A percentile compares a stretch with the other conserved stretches of the same genome.
phyloP scores from a whole-genome alignment of 2,329 filamentous ascomycete species.

The Cryoendolithus antarcticus region DNA sequence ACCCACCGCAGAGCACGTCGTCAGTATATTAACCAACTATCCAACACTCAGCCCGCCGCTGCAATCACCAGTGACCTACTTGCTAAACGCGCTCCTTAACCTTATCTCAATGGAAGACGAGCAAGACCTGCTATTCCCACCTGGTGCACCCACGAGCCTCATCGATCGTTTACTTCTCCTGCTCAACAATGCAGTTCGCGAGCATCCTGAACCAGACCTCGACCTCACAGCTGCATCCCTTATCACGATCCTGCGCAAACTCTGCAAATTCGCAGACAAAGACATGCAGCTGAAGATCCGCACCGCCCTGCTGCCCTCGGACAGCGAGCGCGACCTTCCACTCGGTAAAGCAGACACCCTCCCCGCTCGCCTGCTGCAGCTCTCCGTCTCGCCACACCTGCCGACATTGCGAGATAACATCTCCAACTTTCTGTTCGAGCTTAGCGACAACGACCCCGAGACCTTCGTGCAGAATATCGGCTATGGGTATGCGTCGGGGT shows the following conservation, averaged over 20 bases:
- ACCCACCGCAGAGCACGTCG: conserved; percentile 54
- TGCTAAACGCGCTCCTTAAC: conserved; percentile 73
- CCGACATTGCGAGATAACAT: conserved; percentile 63
- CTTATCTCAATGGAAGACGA: conserved; percentile 29
- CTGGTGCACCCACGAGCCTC: conserved; percentile 45
- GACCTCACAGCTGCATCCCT: conserved; percentile 50
- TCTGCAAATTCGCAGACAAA: conserved; percentile 58
- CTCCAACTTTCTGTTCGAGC: conserved; percentile 69
- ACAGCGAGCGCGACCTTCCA: conserved; percentile 61
- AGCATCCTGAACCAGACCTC: conserved; percentile 56
- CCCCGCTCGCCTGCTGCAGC: conserved; percentile 61
- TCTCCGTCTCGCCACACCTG: conserved; percentile 61
- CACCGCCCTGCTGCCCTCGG: conserved; percentile 58
- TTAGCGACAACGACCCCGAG: conserved; percentile 68
- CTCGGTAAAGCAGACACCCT: conserved; percentile 66
- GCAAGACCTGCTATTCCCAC: conserved; percentile 46
- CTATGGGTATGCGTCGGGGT: conserved; percentile 87
- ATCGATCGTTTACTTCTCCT: conserved; percentile 56
- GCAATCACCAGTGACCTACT: conserved; percentile 55
- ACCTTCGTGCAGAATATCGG: conserved; percentile 84
- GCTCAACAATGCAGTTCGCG: conserved; percentile 52
- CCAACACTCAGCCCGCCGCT: conserved; percentile 54
- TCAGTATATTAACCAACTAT: conserved; percentile 54
- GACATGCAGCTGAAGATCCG: conserved; percentile 52
- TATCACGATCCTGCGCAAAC: conserved; percentile 56